Percentiles rank a stretch among this genome's conserved stretches.
These are phyloP conservation scores for Claviceps maximensis DNA, from an alignment of 2,329 filamentous ascomycete species.

Conservation along the genomic window DNA sequence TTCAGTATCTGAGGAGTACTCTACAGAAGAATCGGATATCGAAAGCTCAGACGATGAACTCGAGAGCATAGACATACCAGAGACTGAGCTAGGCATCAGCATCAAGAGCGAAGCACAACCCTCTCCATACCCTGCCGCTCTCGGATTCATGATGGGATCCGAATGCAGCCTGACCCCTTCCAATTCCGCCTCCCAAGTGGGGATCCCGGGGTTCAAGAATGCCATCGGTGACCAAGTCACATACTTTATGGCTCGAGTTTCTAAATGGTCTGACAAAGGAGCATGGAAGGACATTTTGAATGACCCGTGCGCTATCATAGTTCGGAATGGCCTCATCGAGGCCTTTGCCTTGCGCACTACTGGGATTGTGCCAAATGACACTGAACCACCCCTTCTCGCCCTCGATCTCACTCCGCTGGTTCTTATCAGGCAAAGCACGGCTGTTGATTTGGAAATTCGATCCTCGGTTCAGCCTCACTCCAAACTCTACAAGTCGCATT, in stretches of 20 bases:
- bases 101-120: slow-evolving; percentile 26
- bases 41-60: slow-evolving; percentile 41
- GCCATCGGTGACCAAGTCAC: slow-evolving; percentile 28
- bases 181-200: slow-evolving; percentile 66
- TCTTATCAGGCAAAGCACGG: slow-evolving; percentile 78
- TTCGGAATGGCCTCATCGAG: slow-evolving; percentile 46
- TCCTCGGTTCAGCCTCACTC: slow-evolving; percentile 68
- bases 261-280: slow-evolving; percentile 49
- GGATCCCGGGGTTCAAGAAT: slow-evolving; percentile 34
- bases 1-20: slow-evolving; percentile 40
- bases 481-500: slow-evolving; percentile 48
- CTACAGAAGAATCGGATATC: slow-evolving; percentile 35
- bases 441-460: slow-evolving; percentile 84
- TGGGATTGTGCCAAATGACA: slow-evolving; percentile 16
- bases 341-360: slow-evolving; percentile 30
- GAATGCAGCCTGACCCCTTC: slow-evolving; percentile 60
- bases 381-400: slow-evolving; percentile 42
- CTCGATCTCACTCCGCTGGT: slow-evolving; percentile 87
- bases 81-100: slow-evolving; percentile 45
- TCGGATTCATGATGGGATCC: slow-evolving; percentile 31
- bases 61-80: slow-evolving; percentile 46
- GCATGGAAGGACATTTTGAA: slow-evolving; percentile 45
- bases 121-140: slow-evolving; percentile 17
- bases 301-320: slow-evolving; percentile 39
- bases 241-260: slow-evolving; percentile 41